Evolutionary conservation across 345 rosid species (phyloP).

Genomic region (Excoecaria agallocha): DNA sequence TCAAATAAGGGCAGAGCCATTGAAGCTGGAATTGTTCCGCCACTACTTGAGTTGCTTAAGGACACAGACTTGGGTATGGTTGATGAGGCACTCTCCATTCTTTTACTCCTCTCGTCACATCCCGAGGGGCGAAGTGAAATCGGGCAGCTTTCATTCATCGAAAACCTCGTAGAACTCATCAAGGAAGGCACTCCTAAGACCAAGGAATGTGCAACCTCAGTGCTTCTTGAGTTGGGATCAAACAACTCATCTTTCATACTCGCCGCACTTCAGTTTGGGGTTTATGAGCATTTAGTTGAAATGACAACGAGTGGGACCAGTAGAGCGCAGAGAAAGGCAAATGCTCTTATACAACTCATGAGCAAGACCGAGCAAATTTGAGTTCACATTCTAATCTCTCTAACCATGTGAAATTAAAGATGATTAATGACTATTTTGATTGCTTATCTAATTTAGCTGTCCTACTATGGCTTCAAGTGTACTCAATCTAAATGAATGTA

Average conservation of each 20-base stretch:
- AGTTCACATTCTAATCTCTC: no score
- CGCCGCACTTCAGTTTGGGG: constrained; percentile 58
- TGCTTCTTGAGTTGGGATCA: constrained; percentile 53
- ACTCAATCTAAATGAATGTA: no score
- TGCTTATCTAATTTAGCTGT: no score
- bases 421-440: no score
- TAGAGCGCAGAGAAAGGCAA: constrained; percentile 64
- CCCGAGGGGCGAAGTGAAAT: constrained; percentile 41
- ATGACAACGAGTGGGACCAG: constrained; percentile 47
- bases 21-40: constrained; percentile 47
- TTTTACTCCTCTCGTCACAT: constrained; percentile 47
- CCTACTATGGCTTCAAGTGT: no score
- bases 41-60: constrained; percentile 45
- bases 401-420: no score
- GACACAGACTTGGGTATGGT: constrained; percentile 52
- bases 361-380: constrained; percentile 52
- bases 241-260: constrained; percentile 36
- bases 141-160: constrained; percentile 39
- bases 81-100: constrained; percentile 64
- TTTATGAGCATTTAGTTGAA: constrained; percentile 47
- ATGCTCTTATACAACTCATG: constrained; percentile 54
- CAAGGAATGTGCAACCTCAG: constrained; percentile 58
- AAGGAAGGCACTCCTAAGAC: constrained; percentile 54
- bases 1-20: constrained; percentile 56
- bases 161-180: constrained; percentile 50